Conservation (phyloP, 371 early-diverging fungal genomes). For the Circinella umbellata region DNA sequence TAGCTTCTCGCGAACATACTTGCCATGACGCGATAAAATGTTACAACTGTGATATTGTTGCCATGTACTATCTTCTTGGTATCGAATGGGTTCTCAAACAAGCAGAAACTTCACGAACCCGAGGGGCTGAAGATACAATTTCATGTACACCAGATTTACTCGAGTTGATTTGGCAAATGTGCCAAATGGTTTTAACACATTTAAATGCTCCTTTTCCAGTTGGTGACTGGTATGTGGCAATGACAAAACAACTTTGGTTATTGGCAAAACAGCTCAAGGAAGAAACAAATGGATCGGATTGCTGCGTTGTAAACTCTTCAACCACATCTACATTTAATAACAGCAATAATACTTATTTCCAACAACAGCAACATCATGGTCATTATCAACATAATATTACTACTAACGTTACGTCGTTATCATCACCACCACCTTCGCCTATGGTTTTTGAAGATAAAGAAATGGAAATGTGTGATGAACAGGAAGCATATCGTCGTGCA, state of each 20-base stretch:
- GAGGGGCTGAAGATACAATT: neutral
- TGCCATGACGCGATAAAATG: constrained; percentile 8
- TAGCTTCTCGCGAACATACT: constrained; percentile 5
- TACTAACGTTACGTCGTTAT: too few species aligned
- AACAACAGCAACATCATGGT: neutral
- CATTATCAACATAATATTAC: neutral
- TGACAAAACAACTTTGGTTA: constrained; percentile 34
- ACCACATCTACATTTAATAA: neutral
- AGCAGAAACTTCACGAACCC: neutral
- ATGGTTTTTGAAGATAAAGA: neutral
- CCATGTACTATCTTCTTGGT: constrained; percentile 1
- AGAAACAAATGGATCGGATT: constrained; percentile 30
- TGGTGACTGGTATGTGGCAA: constrained; percentile 32
- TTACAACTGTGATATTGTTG: constrained; percentile 8
- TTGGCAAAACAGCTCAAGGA: constrained; percentile 46
- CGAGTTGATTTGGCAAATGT: constrained; percentile 36
- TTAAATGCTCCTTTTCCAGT: constrained; percentile 13
- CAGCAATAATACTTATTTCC: neutral
- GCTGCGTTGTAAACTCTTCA: constrained; percentile 10
- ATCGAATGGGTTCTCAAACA: neutral
- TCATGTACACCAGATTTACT: constrained; percentile 29
- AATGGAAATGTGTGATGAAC: constrained; percentile 1
- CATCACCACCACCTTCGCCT: neutral
- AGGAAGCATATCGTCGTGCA: constrained; percentile 36
- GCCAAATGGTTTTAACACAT: constrained; percentile 36